A percentile compares a stretch with the other conserved stretches of the same genome.
Conservation (phyloP, 192 early-diverging fungal genomes). For the Dissophora globulifera region DNA sequence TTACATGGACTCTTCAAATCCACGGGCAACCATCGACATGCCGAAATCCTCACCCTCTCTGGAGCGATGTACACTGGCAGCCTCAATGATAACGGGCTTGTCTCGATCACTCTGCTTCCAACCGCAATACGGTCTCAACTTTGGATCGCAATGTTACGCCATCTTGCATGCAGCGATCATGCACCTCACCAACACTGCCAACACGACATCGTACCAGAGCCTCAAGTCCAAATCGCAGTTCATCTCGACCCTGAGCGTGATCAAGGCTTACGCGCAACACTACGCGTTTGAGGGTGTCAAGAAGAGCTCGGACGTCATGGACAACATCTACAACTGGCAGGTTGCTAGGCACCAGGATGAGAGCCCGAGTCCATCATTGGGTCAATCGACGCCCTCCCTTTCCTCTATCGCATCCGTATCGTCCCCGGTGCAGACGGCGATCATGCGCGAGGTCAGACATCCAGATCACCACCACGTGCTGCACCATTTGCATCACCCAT, state of each 20-base stretch:
- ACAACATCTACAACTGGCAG: constrained; percentile 55
- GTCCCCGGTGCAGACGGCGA: constrained; percentile 10
- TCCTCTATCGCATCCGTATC: constrained; percentile 24
- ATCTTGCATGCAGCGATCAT: constrained; percentile 47
- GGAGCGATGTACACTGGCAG: constrained; percentile 47
- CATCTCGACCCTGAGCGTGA: constrained; percentile 48
- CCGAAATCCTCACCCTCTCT: constrained; percentile 40
- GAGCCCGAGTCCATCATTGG: constrained; percentile 32
- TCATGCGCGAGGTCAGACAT: constrained; percentile 51
- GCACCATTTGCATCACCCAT: constrained; percentile 51
- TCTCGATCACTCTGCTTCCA: constrained; percentile 51
- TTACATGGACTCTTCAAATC: constrained; percentile 58
- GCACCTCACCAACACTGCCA: constrained; percentile 53
- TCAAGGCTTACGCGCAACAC: constrained; percentile 51
- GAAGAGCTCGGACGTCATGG: constrained; percentile 54
- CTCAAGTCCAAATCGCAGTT: constrained; percentile 53
- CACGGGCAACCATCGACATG: constrained; percentile 46
- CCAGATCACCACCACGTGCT: constrained; percentile 50
- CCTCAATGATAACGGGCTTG: constrained; percentile 47
- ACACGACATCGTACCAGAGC: constrained; percentile 53
- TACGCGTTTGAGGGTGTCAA: constrained; percentile 52
- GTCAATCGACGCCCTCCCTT: not conserved
- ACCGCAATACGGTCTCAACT: constrained; percentile 52
- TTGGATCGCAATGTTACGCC: constrained; percentile 49
- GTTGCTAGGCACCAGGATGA: constrained; percentile 51